Evolutionary conservation across 2,329 filamentous ascomycete species (phyloP).

Genomic region (Penicillium polonicum): DNA sequence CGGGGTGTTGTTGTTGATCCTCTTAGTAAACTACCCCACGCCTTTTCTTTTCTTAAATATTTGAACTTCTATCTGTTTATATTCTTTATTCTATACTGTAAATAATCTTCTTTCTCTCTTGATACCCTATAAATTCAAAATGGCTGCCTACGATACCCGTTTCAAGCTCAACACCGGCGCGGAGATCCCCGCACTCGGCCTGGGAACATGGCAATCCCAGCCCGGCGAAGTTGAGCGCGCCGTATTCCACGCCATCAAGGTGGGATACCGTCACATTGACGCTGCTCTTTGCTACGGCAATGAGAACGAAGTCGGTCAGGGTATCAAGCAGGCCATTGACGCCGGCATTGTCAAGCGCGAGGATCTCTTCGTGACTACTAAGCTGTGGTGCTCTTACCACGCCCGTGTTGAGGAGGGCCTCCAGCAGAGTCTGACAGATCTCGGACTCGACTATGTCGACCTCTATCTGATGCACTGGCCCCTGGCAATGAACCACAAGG

Average conservation of each 20-base stretch:
- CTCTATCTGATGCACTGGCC: constrained; percentile 84
- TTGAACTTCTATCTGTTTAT: neutral
- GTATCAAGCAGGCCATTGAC: constrained; percentile 69
- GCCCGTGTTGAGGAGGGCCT: constrained; percentile 67
- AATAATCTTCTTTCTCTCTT: neutral
- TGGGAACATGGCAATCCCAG: constrained; percentile 65
- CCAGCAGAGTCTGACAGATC: constrained; percentile 68
- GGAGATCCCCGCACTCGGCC: constrained; percentile 62
- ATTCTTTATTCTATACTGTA: neutral
- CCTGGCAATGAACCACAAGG: constrained; percentile 72
- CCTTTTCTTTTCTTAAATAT: neutral
- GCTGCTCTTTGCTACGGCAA: constrained; percentile 48
- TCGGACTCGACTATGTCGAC: constrained; percentile 79
- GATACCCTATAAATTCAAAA: constrained; percentile 32
- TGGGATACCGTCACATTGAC: constrained; percentile 45
- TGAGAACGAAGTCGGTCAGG: constrained; percentile 78
- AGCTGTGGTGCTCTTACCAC: constrained; percentile 81
- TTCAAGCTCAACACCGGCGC: constrained; percentile 66
- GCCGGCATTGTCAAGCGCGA: constrained; percentile 69
- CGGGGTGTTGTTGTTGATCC: constrained; percentile 11
- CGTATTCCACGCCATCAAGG: constrained; percentile 56
- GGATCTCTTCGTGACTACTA: constrained; percentile 80
- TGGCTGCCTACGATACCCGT: constrained; percentile 51
- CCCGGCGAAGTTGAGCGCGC: constrained; percentile 59
- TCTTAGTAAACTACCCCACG: neutral